These are phyloP conservation scores for Xylariaceae sp. DNA, from an alignment of 2,329 filamentous ascomycete genomes.

Conservation along the genomic window DNA sequence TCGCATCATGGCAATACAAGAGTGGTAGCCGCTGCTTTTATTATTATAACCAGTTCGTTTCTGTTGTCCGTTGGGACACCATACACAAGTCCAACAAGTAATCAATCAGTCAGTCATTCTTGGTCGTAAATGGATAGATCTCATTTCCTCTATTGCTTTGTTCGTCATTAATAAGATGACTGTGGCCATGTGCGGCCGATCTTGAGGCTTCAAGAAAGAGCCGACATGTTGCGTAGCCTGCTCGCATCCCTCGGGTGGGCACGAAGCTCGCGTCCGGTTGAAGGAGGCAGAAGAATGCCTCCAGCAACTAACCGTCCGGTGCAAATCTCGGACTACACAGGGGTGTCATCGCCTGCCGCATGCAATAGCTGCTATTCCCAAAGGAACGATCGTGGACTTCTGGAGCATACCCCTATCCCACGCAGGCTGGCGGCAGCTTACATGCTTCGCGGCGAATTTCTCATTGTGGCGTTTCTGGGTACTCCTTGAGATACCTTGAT, in stretches of 20 bases:
- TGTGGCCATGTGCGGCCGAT: too few relatives aligned
- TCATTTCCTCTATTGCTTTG: too few relatives aligned
- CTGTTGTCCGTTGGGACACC: constrained; percentile 4
- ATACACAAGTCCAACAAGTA: constrained; percentile 6
- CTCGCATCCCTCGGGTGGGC: too few relatives aligned
- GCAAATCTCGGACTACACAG: constrained; percentile 25
- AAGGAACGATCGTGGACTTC: constrained; percentile 19
- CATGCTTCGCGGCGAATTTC: constrained; percentile 20
- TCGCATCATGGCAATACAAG: constrained; percentile 14
- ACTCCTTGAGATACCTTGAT: constrained; percentile 14
- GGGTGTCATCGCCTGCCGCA: constrained; percentile 16
- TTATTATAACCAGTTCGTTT: constrained; percentile 4
- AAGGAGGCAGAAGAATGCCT: too few relatives aligned
- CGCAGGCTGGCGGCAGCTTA: constrained; percentile 19
- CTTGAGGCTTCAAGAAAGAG: too few relatives aligned
- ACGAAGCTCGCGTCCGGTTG: too few relatives aligned
- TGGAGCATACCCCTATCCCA: constrained; percentile 20
- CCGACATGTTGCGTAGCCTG: too few relatives aligned
- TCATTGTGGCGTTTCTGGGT: constrained; percentile 11
- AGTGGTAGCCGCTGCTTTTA: constrained; percentile 9
- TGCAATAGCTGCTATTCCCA: constrained; percentile 20
- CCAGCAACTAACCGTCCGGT: constrained; percentile 14
- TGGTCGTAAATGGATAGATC: too few relatives aligned
- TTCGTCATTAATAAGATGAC: too few relatives aligned
- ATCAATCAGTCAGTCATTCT: too few relatives aligned